These are phyloP conservation scores for Limtongia smithiae DNA, from an alignment of 805 yeast species.

Conservation along the genomic window DNA sequence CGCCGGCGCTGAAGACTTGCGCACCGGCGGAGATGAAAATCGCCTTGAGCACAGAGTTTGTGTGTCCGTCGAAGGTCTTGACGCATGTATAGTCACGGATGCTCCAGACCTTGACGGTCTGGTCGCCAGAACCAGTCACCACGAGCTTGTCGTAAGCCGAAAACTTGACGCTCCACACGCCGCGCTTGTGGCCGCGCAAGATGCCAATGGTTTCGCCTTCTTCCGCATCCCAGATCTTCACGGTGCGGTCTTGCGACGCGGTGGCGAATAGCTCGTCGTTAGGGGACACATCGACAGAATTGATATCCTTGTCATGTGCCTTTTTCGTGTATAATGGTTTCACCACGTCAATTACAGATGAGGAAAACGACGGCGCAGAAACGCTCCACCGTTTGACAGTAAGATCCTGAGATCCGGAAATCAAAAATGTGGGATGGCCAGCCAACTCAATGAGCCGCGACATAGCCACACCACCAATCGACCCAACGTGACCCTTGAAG, in stretches of 20 bases:
- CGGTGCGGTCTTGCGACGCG: constrained; percentile 90
- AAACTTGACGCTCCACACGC: constrained; percentile 87
- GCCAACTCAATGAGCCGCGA: constrained; percentile 47
- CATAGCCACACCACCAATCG: constrained; percentile 77
- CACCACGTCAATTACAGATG: constrained; percentile 24
- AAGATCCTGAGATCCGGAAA: constrained; percentile 82
- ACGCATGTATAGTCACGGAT: constrained; percentile 69
- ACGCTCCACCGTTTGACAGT: constrained; percentile 84
- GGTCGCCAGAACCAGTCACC: constrained; percentile 89
- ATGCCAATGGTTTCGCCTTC: constrained; percentile 86
- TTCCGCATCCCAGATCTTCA: constrained; percentile 81
- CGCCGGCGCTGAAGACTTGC: constrained; percentile 73
- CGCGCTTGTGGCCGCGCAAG: constrained; percentile 86
- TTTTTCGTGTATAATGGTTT: constrained; percentile 83
- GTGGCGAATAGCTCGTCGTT: constrained; percentile 85
- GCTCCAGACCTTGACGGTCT: constrained; percentile 86
- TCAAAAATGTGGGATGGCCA: constrained; percentile 57
- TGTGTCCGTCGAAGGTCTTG: constrained; percentile 88
- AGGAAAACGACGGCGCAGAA: constrained; percentile 41
- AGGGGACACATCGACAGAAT: constrained; percentile 84
- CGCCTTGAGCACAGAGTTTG: constrained; percentile 85
- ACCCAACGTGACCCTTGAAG: constrained; percentile 81
- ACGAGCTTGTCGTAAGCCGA: constrained; percentile 73
- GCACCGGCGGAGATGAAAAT: constrained; percentile 62
- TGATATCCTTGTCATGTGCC: constrained; percentile 96